These are phyloP conservation scores for Cladosporium sp. DNA, from an alignment of 2,329 filamentous ascomycete species.

Conservation along the genomic window DNA sequence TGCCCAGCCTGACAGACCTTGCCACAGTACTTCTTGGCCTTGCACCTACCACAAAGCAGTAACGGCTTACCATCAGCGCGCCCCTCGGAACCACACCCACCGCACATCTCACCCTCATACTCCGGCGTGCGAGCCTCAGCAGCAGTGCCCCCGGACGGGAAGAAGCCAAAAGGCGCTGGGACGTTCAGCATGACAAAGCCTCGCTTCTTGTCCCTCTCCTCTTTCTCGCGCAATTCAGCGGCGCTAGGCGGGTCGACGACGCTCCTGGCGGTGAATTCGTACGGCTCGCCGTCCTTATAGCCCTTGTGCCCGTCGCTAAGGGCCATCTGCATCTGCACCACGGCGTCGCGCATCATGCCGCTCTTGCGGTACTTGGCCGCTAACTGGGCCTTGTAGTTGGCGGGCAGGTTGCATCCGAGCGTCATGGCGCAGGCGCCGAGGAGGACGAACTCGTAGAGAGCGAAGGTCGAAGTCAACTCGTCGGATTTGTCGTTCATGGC, in stretches of 20 bases:
- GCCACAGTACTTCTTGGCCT: conserved; percentile 22
- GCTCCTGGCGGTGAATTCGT: conserved; percentile 9
- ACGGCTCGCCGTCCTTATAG: conserved; percentile 15
- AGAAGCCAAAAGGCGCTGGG: background rate
- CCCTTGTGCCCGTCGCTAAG: conserved; percentile 12
- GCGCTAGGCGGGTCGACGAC: background rate
- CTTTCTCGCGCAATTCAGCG: background rate
- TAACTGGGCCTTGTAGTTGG: conserved; percentile 4
- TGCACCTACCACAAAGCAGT: conserved; percentile 19
- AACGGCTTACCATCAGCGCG: background rate
- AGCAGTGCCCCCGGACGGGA: background rate
- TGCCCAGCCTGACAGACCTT: conserved; percentile 23
- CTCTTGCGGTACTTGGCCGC: conserved; percentile 10
- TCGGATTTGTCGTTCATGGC: background rate
- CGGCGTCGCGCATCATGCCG: conserved; percentile 10
- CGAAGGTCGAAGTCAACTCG: background rate
- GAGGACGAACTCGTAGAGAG: conserved; percentile 14
- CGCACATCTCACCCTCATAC: background rate
- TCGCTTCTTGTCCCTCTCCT: background rate
- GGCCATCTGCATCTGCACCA: conserved; percentile 13
- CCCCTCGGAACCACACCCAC: conserved; percentile 5
- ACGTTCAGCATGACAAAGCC: background rate
- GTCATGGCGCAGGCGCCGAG: conserved; percentile 16
- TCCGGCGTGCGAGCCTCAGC: background rate
- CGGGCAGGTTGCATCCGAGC: conserved; percentile 14